Percentiles rank a stretch among this genome's conserved stretches.
phyloP scores from a whole-genome alignment of 2,329 filamentous ascomycete species.

The Monosporascus sp. region DNA sequence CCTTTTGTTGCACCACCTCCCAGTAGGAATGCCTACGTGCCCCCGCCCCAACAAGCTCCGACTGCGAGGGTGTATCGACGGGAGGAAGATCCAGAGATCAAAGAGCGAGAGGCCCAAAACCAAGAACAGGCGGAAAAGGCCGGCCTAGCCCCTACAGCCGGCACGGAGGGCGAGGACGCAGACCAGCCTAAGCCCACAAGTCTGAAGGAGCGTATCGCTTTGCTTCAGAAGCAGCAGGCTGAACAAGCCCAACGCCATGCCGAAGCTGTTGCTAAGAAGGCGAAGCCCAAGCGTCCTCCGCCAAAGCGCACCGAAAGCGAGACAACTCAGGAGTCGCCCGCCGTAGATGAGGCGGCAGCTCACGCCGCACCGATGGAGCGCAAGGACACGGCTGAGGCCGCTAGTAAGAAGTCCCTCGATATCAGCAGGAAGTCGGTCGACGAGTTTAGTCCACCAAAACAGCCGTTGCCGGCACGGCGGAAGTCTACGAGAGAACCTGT shows the following conservation, averaged over 20 bases:
- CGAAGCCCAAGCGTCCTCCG: conserved; percentile 74
- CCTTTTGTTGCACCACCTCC: conserved; percentile 94
- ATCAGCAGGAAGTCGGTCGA: conserved; percentile 48
- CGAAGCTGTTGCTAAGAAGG: conserved; percentile 73
- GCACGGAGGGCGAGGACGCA: conserved; percentile 52
- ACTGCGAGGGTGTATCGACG: conserved; percentile 74
- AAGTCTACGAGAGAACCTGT: conserved; percentile 45
- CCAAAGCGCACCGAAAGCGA: conserved; percentile 58
- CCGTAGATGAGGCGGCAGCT: conserved; percentile 30
- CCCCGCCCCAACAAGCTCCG: conserved; percentile 65
- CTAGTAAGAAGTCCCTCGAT: conserved; percentile 47
- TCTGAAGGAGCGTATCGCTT: conserved; percentile 89
- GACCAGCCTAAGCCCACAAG: conserved; percentile 89
- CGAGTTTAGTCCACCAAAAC: conserved; percentile 34
- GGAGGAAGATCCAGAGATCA: conserved; percentile 77
- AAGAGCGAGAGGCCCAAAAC: conserved; percentile 60
- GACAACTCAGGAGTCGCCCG: conserved; percentile 24
- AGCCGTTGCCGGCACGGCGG: conserved; percentile 42
- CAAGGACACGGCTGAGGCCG: conserved; percentile 42
- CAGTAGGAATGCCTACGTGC: conserved; percentile 85
- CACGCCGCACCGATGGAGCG: conserved; percentile 37
- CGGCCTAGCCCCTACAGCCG: conserved; percentile 46
- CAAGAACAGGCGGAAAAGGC: conserved; percentile 63
- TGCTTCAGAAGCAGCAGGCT: conserved; percentile 88
- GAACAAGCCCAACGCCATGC: conserved; percentile 82